phyloP scores from a whole-genome alignment of 78 protist genomes.

The Trichosphaerium sp. region DNA sequence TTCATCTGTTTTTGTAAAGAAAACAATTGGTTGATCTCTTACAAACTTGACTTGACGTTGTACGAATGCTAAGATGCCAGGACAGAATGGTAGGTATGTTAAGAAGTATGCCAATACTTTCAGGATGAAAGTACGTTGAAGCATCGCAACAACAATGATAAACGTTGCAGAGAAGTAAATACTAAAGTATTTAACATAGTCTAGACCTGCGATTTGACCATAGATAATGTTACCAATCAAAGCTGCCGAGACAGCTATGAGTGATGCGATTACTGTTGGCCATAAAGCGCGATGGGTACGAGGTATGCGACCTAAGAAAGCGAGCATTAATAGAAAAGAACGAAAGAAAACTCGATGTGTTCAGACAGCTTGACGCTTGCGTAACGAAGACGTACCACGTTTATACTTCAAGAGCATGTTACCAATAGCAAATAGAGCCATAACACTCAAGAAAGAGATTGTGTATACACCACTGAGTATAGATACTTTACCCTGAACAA shows the following conservation, averaged over 20 bases:
- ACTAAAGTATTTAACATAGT: constrained; percentile 28
- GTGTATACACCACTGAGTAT: constrained; percentile 59
- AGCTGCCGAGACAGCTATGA: constrained; percentile 23
- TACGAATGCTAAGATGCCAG: background rate
- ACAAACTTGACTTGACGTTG: background rate
- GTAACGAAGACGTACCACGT: background rate
- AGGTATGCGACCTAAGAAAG: too few species aligned
- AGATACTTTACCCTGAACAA: constrained; percentile 19
- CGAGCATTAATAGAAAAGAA: too few species aligned
- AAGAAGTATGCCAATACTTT: background rate
- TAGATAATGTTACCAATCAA: constrained; percentile 26
- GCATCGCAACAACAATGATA: constrained; percentile 20
- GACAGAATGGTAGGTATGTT: background rate
- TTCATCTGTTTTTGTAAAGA: constrained; percentile 52
- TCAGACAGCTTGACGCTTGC: background rate
- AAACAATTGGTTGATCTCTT: constrained; percentile 35
- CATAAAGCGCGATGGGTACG: constrained; percentile 1
- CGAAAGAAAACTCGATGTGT: too few species aligned
- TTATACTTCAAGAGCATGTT: constrained; percentile 69
- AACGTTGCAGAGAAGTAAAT: constrained; percentile 43
- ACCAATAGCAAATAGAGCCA: constrained; percentile 63
- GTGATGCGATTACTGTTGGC: constrained; percentile 15
- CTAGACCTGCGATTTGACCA: too few species aligned
- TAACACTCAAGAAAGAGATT: constrained; percentile 66
- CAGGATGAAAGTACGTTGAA: constrained; percentile 11